phyloP scores from a whole-genome alignment of 225 moss, liverwort and hornwort species.

The Straminergon stramineum region DNA sequence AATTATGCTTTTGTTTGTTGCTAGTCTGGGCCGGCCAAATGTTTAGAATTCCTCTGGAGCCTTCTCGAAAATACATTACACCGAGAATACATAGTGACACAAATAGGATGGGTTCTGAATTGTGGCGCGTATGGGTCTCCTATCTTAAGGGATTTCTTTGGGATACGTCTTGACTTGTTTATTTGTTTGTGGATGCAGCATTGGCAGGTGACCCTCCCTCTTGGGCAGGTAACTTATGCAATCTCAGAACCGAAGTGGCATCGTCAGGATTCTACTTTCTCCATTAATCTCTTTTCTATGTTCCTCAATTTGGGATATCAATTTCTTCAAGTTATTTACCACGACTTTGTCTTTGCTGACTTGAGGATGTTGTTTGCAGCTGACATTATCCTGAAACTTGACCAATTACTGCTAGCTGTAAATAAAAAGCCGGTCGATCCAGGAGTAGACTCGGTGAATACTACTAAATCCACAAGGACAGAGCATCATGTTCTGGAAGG shows the following conservation, averaged over 20 bases:
- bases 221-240: conserved; percentile 14
- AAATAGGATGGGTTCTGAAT: neutral
- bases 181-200: conserved; percentile 1
- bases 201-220: neutral
- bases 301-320: neutral
- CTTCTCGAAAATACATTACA: neutral
- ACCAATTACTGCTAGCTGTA: conserved; percentile 2
- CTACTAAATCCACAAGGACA: neutral
- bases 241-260: neutral
- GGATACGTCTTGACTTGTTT: neutral
- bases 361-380: conserved; percentile 10
- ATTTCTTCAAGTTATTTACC: neutral
- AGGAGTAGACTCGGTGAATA: neutral
- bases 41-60: neutral
- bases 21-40: neutral
- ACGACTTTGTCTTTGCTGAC: neutral
- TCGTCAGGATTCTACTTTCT: neutral
- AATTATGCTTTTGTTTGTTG: neutral
- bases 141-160: neutral
- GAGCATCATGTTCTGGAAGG: neutral
- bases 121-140: neutral
- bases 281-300: neutral
- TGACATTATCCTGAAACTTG: conserved; percentile 13
- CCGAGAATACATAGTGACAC: too few species aligned
- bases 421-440: neutral